Evolutionary conservation across 805 yeast genomes (phyloP).

Genomic region (Tetrapisispora taiwanensis): DNA sequence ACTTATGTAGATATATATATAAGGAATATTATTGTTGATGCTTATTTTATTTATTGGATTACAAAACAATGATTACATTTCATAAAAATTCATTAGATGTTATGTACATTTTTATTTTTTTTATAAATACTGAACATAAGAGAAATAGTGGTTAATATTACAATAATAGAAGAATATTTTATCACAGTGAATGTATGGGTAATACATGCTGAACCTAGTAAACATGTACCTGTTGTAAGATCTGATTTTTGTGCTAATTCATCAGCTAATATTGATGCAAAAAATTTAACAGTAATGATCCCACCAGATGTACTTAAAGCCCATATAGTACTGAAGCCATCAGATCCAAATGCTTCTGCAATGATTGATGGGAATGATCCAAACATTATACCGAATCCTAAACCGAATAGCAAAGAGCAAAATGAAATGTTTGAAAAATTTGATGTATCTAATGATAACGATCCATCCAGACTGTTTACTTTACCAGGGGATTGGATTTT

Average conservation of each 20-base stretch:
- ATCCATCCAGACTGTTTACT: conserved; percentile 2
- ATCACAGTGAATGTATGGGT: conserved; percentile 28
- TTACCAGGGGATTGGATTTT: conserved; percentile 15
- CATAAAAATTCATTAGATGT: no score
- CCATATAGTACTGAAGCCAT: conserved; percentile 65
- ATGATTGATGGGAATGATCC: conserved; percentile 72
- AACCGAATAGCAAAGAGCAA: conserved; percentile 49
- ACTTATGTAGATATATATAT: no score
- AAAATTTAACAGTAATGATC: conserved; percentile 39
- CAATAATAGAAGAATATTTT: neutral
- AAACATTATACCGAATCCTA: conserved; percentile 58
- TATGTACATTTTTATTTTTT: neutral
- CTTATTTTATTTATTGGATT: no score
- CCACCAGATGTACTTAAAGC: conserved; percentile 69
- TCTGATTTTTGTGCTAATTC: conserved; percentile 40
- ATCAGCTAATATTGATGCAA: conserved; percentile 47
- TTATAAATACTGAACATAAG: neutral
- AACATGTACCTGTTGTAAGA: conserved; percentile 35
- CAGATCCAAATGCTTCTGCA: conserved; percentile 63
- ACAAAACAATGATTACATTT: neutral
- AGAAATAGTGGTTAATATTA: neutral
- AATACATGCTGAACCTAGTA: conserved; percentile 40
- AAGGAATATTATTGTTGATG: neutral
- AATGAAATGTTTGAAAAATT: conserved; percentile 29
- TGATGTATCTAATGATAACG: neutral